phyloP scores from a whole-genome alignment of 306 rosid species.

The Dryas drummondii region DNA sequence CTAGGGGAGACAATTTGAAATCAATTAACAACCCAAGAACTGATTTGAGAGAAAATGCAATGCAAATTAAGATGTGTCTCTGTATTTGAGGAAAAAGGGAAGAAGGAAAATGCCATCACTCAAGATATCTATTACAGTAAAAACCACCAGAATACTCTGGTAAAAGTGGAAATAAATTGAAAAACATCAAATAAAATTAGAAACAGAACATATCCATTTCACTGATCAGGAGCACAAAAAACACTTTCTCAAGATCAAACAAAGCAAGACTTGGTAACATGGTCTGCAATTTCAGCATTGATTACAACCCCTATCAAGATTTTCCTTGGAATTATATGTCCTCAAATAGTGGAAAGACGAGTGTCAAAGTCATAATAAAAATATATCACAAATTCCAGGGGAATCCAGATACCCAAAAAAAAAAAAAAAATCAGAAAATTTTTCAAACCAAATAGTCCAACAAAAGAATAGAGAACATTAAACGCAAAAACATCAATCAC shows the following conservation, averaged over 20 bases:
- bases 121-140: background rate
- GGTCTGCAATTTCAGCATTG: background rate
- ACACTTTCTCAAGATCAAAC: conserved; percentile 14
- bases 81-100: background rate
- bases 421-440: background rate
- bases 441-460: background rate
- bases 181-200: conserved; percentile 17
- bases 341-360: conserved; percentile 11
- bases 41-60: background rate
- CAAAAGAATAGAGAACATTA: background rate
- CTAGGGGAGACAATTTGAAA: background rate
- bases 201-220: conserved; percentile 27
- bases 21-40: background rate
- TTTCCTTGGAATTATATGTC: background rate
- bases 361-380: conserved; percentile 5
- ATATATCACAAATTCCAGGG: background rate
- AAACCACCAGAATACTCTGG: conserved; percentile 18
- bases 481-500: background rate
- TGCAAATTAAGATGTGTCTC: background rate
- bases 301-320: conserved; percentile 23
- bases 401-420: background rate
- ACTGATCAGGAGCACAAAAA: conserved; percentile 8
- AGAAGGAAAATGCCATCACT: background rate
- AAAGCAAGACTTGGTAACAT: conserved; percentile 14
- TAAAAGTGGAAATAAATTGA: conserved; percentile 12